Evolutionary conservation across 495 filamentous ascomycete species (phyloP), one percentile per base, ranked within the genome.

Genomic region (Trichodelitschia bisporula): DNA sequence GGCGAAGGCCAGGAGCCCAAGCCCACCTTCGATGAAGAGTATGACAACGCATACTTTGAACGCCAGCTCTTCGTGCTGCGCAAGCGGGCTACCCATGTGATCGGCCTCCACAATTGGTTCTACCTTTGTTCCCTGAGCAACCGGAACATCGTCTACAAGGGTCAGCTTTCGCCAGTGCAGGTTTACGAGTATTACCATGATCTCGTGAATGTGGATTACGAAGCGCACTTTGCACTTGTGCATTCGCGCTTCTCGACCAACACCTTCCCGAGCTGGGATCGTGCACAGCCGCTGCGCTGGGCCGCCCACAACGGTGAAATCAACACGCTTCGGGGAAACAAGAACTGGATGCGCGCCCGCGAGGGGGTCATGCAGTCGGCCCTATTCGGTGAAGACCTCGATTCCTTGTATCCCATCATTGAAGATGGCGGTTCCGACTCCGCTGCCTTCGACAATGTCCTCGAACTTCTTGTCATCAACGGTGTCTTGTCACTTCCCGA

Each of bases 151-250:
- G 76, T 99, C 24, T 99, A 99, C 61, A 99, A 99, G 64, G 86
- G 86, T 36, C 86, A 99, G 52, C 58, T 99, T 38, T 76, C 86
- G 25, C 86, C 86, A 13, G 67, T 84, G 12, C 86, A 99, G 52
- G 86, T 99, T n/a, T 99, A 99, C 54, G 69, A 86, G 49, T 99
- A 99, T 56, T 99, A 92, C 57, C 75, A 93, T 52, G 86, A 99
- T 55, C 51, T 99, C 50, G 77, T 95, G 34, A 86, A 83, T 40
- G 82, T 91, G 25, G 86, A 99, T 48, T 99, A 89, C 52, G 82
- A 95, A 57, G 86, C 75, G 24, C 80, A 95, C 50, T 99, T 99
- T 50, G 86, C 86, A 26, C 64, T 99, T 15, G 86, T 99, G 15
- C 86, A 99, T 52, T 93, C 84, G 16, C 78, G 86, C 34, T 99